A percentile compares a stretch with the other conserved stretches of the same genome.
Evolutionary conservation across 1,284 basidiomycete species (phyloP).

Genomic region (Hypsizygus ulmarius): DNA sequence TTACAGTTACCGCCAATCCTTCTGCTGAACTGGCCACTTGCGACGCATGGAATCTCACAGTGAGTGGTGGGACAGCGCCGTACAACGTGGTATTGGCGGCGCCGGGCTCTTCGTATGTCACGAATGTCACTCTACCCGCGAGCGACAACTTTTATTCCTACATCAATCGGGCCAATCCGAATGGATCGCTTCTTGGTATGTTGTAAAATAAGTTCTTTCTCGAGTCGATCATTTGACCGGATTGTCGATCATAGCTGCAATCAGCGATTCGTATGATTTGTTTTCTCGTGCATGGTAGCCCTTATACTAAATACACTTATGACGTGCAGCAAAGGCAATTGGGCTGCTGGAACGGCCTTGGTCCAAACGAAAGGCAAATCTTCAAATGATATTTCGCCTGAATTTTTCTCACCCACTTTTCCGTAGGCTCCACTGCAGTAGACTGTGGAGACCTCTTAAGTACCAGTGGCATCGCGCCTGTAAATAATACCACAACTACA

Average conservation of each 20-base stretch:
- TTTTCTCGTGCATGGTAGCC: not conserved
- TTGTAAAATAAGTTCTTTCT: not conserved
- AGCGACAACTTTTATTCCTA: conserved; percentile 44
- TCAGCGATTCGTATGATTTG: conserved; percentile 39
- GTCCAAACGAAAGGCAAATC: conserved; percentile 27
- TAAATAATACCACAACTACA: not conserved
- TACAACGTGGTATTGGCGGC: conserved; percentile 45
- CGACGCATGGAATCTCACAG: conserved; percentile 44
- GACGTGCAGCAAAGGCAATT: conserved; percentile 28
- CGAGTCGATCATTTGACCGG: not conserved
- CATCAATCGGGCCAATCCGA: conserved; percentile 45
- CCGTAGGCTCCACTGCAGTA: conserved; percentile 24
- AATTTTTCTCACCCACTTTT: not conserved
- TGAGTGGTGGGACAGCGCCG: conserved; percentile 45
- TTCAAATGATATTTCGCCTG: not conserved
- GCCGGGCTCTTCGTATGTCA: conserved; percentile 37
- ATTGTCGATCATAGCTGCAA: conserved; percentile 28
- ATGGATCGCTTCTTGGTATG: conserved; percentile 39
- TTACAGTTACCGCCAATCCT: conserved; percentile 42
- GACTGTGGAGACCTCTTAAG: conserved; percentile 26
- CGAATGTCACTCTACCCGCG: conserved; percentile 41
- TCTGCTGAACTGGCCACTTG: conserved; percentile 42
- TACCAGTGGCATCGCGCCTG: conserved; percentile 19
- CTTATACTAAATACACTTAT: conserved; percentile 1
- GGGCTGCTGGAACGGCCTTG: conserved; percentile 33